A percentile compares a stretch with the other conserved stretches of the same genome.
These are phyloP conservation scores for Akanthomyces dipterigenus DNA, from an alignment of 2,329 filamentous ascomycete genomes.

Conservation along the genomic window DNA sequence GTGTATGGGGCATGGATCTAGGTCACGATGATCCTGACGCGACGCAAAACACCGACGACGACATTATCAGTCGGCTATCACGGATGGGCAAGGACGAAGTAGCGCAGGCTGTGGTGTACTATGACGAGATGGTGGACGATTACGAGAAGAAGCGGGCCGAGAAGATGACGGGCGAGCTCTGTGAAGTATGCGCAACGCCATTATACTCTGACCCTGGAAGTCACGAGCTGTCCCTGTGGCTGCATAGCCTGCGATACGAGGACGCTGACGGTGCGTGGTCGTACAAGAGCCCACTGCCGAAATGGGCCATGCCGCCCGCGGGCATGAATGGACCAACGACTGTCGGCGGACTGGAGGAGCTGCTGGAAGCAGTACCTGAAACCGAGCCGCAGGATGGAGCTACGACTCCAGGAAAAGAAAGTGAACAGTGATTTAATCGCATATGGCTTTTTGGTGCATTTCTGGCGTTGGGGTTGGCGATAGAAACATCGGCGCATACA, in stretches of 20 bases:
- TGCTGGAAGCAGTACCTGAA: conserved; percentile 44
- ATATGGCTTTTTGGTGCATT: neutral
- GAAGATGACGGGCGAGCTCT: conserved; percentile 81
- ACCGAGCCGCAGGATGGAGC: conserved; percentile 24
- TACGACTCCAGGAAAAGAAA: conserved; percentile 33
- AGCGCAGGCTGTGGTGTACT: conserved; percentile 84
- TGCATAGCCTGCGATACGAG: conserved; percentile 87
- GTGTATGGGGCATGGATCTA: conserved; percentile 79
- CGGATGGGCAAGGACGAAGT: conserved; percentile 93
- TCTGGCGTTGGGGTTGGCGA: neutral
- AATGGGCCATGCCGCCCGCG: conserved; percentile 77
- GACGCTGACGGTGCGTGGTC: conserved; percentile 78
- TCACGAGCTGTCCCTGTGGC: conserved; percentile 87
- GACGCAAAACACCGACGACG: conserved; percentile 69
- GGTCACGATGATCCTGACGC: conserved; percentile 62
- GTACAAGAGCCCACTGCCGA: conserved; percentile 76
- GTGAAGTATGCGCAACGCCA: conserved; percentile 75
- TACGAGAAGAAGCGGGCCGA: conserved; percentile 90
- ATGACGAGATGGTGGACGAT: conserved; percentile 85
- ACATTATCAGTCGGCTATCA: conserved; percentile 77
- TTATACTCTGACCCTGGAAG: conserved; percentile 87
- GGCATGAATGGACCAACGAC: conserved; percentile 65
- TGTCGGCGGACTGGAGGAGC: conserved; percentile 53
- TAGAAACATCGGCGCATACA: neutral
- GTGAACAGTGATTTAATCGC: neutral